Evolutionary conservation across 2,329 filamentous ascomycete species (phyloP).

Genomic region (Arthrinium phaeospermum): DNA sequence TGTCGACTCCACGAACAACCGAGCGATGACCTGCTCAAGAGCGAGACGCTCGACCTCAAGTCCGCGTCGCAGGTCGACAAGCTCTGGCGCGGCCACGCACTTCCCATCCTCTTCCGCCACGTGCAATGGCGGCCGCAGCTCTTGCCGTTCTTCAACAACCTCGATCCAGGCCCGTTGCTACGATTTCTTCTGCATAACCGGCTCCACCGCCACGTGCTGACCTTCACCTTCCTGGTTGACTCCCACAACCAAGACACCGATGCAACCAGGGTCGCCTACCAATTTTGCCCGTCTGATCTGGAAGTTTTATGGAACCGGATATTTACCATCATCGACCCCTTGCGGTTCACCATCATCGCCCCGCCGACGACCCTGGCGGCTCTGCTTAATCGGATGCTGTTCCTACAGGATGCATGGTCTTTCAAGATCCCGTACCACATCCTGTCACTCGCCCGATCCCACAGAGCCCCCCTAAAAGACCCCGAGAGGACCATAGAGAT

Average conservation of each 20-base stretch:
- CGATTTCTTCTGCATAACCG: conserved; percentile 44
- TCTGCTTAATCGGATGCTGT: conserved; percentile 62
- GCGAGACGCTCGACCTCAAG: conserved; percentile 55
- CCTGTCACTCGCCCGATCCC: conserved; percentile 51
- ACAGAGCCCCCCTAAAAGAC: conserved; percentile 20
- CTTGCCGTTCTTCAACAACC: conserved; percentile 33
- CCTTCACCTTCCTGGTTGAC: conserved; percentile 48
- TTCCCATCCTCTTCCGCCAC: conserved; percentile 65
- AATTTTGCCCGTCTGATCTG: conserved; percentile 39
- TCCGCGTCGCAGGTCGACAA: conserved; percentile 58
- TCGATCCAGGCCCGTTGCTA: conserved; percentile 45
- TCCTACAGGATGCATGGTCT: conserved; percentile 64
- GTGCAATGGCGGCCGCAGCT: conserved; percentile 46
- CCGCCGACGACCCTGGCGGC: conserved; percentile 67
- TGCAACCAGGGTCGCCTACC: conserved; percentile 36
- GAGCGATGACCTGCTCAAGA: conserved; percentile 45
- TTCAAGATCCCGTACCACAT: conserved; percentile 69
- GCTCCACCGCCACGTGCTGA: conserved; percentile 47
- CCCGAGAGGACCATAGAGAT: background rate
- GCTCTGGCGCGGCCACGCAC: conserved; percentile 55
- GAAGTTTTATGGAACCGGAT: conserved; percentile 61
- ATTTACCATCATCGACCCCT: conserved; percentile 58
- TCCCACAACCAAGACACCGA: conserved; percentile 38
- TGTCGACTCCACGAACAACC: conserved; percentile 56
- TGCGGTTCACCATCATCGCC: conserved; percentile 62